Conservation (phyloP, 2,329 filamentous ascomycete species). For the Clarireedia homoeocarpa region DNA sequence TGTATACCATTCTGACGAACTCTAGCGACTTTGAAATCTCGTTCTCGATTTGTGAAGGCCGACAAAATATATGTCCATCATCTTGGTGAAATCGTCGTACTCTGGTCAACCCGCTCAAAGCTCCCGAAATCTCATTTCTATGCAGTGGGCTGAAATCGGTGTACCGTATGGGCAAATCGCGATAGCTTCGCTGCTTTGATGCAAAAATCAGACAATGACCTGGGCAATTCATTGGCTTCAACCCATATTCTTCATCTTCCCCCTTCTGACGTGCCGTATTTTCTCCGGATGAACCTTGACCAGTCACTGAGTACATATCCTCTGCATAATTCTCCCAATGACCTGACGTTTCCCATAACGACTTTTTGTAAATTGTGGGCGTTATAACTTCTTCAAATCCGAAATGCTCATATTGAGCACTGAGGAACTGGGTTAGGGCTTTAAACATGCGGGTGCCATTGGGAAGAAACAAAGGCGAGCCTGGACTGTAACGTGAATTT, state of each 20-base stretch:
- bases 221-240: conserved; percentile 92
- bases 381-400: conserved; percentile 86
- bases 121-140: conserved; percentile 76
- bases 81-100: conserved; percentile 86
- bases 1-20: conserved; percentile 67
- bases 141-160: conserved; percentile 86
- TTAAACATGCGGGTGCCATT: conserved; percentile 79
- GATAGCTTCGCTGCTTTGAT: conserved; percentile 64
- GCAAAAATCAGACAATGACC: conserved; percentile 82
- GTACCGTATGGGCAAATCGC: conserved; percentile 74
- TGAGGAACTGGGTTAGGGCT: conserved; percentile 71
- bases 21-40: conserved; percentile 69
- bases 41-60: conserved; percentile 62
- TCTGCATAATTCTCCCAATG: conserved; percentile 87
- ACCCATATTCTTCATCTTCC: conserved; percentile 64
- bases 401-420: conserved; percentile 75
- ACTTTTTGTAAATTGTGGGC: conserved; percentile 84
- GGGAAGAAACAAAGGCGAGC: conserved; percentile 77
- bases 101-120: conserved; percentile 72
- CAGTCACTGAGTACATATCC: conserved; percentile 81
- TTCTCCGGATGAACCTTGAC: conserved; percentile 29
- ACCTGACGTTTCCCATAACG: conserved; percentile 77
- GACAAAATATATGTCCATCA: conserved; percentile 85
- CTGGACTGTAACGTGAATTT: conserved; percentile 71
- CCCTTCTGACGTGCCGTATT: conserved; percentile 36